A percentile compares a stretch with the other conserved stretches of the same genome.
Evolutionary conservation across 1,284 basidiomycete genomes (phyloP).

Genomic region (Cystobasidium pallidum): DNA sequence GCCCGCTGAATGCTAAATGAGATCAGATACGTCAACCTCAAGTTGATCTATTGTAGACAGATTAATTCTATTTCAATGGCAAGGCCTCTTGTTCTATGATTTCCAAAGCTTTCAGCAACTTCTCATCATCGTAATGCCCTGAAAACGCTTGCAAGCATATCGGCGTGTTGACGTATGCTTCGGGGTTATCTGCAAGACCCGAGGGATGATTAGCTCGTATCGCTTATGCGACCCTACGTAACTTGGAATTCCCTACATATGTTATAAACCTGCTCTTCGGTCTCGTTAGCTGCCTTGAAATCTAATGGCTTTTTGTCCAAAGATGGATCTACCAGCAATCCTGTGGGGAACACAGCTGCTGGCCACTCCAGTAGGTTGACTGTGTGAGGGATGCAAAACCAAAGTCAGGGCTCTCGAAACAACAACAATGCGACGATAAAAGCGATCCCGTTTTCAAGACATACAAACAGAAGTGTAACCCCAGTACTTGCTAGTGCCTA

Average conservation of each 20-base stretch:
- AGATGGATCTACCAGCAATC: constrained; percentile 62
- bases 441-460: background rate
- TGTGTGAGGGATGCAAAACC: constrained; percentile 51
- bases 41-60: too few species aligned
- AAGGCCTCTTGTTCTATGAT: constrained; percentile 23
- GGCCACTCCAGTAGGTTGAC: constrained; percentile 74
- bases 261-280: constrained; percentile 52
- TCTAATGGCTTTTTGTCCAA: constrained; percentile 57
- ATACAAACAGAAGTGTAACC: constrained; percentile 30
- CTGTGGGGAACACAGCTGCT: constrained; percentile 68
- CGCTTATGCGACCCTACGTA: background rate
- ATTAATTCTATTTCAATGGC: constrained; percentile 7
- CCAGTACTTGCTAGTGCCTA: constrained; percentile 56
- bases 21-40: too few species aligned
- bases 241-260: constrained; percentile 45
- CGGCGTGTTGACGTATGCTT: constrained; percentile 46
- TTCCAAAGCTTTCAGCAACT: constrained; percentile 43
- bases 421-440: background rate
- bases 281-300: constrained; percentile 45
- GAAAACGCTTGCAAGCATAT: constrained; percentile 50
- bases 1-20: too few species aligned
- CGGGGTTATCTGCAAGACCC: constrained; percentile 41
- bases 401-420: constrained; percentile 61
- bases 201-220: background rate
- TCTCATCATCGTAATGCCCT: constrained; percentile 47